Base-by-base conservation (phyloP, 164 flowering plant species). In the Echeveria elegans region DNA sequence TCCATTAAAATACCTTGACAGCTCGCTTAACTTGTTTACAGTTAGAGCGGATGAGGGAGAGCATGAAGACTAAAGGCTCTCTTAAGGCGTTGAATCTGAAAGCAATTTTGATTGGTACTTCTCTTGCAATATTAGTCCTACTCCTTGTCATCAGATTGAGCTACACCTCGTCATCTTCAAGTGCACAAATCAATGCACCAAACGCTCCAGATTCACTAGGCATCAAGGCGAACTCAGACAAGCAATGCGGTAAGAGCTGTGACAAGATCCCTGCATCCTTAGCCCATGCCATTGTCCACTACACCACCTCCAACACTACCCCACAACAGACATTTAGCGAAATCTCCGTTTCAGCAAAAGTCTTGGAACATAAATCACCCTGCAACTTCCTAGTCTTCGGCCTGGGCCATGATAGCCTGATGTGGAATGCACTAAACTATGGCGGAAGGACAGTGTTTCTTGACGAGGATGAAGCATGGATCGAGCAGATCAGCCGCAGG, bases 371-470 rank as follows among this genome's bases (percentile, higher is more conserved):
- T 63, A 84, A 82, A 59, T 85, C 96, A 29, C 98, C 98, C 0
- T 90, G 97, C 82, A 90, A 93, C 78, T 93, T 93, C 78, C 75
- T 93, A 2, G 85, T 90, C 8, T 93, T 93, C 67, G 97, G 98
- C 50, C 84, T 93, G 0, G 96, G 97, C 72, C 91, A 86, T 65
- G 96, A 93, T 76, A 86, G 92, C 70, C 82, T 85, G 28, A 83
- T 93, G 88, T 93, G 97, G 97, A 74, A 73, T 30, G 19, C 90
- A 6, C 85, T 93, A 53, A 93, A 93, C 77, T 73, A 81, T 43
- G 88, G 88, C 12, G 97, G 98, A 1, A 77, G 87, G 0, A 93
- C 97, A 0, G 68, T 89, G 19, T 93, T 93, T 70, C 79, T 93
- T 0, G 97, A 93, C 40, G 97, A 93, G 71, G 88, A 93, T 70